Evolutionary conservation across 2,329 filamentous ascomycete species (phyloP), one percentile per base, ranked within the genome.

Genomic region (Clonostachys rhizophaga): DNA sequence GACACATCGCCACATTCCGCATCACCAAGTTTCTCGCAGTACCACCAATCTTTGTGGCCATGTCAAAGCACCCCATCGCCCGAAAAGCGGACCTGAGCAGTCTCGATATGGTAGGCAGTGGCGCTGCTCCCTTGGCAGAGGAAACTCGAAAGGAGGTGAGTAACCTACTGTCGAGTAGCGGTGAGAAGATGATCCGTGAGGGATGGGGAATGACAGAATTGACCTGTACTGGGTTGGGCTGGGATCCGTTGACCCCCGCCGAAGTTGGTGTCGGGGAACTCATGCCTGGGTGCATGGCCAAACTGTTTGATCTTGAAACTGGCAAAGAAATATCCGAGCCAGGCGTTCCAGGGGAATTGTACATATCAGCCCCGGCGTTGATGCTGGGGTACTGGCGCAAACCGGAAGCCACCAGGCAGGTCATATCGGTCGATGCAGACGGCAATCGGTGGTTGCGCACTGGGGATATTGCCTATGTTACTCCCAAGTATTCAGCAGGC

Each of bases 171-270:
- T 18, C 36, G 14, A 18, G 17, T n/a, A 18, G 36, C 14, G 14
- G 17, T 18, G 75, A 86, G 59, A 74, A 68, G 49, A 58, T 83
- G 48, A 34, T 43, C 12, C 68, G 70, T 59, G 89, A 92, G 64
- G 89, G 88, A 5, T 95, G 88, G 86, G 90, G 90, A 6, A 92
- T 95, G 89, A 94, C 89, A 2, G 89, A 94, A 61, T 68, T 78
- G 4, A 94, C 89, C 1, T 92, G 89, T 62, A 82, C 85, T 1
- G 72, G 79, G 16, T 74, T 87, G 12, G 75, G 74, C 7, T 91
- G 83, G 76, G 74, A 87, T 52, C 75, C 89, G 17, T 92, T 91
- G 58, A 51, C 81, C 60, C 75, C 94, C 49, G 76, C 91, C 57
- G 9, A 33, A 13, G 36, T 34, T 13, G 46, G 46, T 12, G 42